Percentiles rank a stretch among this genome's conserved stretches.
Evolutionary conservation across 257 asterid species (phyloP).

Genomic region (Solanum rostratum): DNA sequence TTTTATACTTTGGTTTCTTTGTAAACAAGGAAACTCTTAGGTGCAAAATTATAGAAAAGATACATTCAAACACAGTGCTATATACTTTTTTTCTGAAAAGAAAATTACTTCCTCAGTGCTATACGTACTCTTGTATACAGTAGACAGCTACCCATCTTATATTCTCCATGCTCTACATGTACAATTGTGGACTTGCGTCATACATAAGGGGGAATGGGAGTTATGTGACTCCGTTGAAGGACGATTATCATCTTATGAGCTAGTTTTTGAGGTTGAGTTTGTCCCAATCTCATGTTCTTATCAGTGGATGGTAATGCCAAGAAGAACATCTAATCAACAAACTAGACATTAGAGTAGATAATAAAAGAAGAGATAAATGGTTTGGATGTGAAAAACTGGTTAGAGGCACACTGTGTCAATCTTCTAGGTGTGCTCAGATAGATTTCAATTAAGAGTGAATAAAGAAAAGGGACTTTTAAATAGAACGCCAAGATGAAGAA

Average conservation of each 20-base stretch:
- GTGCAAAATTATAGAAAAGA: background rate
- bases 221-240: background rate
- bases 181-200: background rate
- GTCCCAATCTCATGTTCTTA: background rate
- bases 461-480: background rate
- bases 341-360: background rate
- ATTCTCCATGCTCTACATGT: background rate
- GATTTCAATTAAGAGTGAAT: background rate
- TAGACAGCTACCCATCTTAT: background rate
- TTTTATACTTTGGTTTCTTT: background rate
- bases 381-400: background rate
- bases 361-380: background rate
- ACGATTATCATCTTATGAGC: background rate
- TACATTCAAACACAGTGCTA: background rate
- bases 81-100: too few species aligned
- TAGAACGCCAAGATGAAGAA: background rate
- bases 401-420: background rate
- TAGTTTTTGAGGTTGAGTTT: background rate
- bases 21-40: background rate
- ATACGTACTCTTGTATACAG: too few species aligned
- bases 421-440: background rate
- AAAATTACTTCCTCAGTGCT: too few species aligned
- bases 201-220: background rate
- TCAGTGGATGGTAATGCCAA: background rate
- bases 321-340: background rate